Evolutionary conservation across 1,139 yeast species (phyloP).

Genomic region (Wickerhamomyces sp.): DNA sequence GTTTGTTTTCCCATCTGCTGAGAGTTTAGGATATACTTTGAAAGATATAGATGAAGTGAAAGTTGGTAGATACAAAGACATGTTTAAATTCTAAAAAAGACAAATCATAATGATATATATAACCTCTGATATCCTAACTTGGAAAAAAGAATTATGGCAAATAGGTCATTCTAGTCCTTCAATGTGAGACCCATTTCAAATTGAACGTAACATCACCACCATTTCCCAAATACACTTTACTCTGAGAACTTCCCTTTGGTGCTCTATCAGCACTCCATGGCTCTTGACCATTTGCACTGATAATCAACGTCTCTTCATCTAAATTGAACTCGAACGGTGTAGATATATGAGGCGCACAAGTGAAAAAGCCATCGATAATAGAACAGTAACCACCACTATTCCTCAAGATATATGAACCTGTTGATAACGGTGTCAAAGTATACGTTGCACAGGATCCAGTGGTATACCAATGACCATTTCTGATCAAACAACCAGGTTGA

Average conservation of each 20-base stretch:
- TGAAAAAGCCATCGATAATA: conserved; percentile 32
- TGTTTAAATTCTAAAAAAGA: conserved; percentile 18
- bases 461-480: conserved; percentile 79
- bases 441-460: conserved; percentile 86
- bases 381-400: conserved; percentile 45
- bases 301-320: conserved; percentile 38
- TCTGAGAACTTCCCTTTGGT: conserved; percentile 49
- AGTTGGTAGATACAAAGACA: conserved; percentile 12
- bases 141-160: no score
- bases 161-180: no score
- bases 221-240: conserved; percentile 46
- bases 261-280: conserved; percentile 58
- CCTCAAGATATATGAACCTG: conserved; percentile 41
- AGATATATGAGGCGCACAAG: conserved; percentile 30
- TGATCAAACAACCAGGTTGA: conserved; percentile 72
- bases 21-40: conserved; percentile 8
- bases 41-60: conserved; percentile 19
- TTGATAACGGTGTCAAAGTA: conserved; percentile 42
- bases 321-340: conserved; percentile 50
- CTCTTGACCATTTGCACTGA: conserved; percentile 60
- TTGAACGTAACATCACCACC: conserved; percentile 44
- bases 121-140: no score
- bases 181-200: no score
- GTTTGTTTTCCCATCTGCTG: conserved; percentile 20
- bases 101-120: no score